Evolutionary conservation across 2,329 filamentous ascomycete genomes (phyloP).

Genomic region (Aspergillus puulaauensis): DNA sequence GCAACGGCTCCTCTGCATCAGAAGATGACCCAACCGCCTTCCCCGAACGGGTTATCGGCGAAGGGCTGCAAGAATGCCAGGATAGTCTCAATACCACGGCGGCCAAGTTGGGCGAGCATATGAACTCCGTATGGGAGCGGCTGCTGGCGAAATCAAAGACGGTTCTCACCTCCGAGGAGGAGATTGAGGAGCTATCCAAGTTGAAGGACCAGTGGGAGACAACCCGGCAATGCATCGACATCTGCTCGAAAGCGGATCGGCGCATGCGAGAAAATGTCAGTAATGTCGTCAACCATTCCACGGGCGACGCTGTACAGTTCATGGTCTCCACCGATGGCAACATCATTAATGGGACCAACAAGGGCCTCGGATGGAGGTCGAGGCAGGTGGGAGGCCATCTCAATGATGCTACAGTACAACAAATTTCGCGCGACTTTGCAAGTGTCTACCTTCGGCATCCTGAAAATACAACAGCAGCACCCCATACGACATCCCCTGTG

Average conservation of each 20-base stretch:
- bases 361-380: slow-evolving; percentile 28
- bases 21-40: slow-evolving; percentile 12
- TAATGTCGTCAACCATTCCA: slow-evolving; percentile 36
- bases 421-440: slow-evolving; percentile 33
- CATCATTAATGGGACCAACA: slow-evolving; percentile 33
- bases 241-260: slow-evolving; percentile 32
- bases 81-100: slow-evolving; percentile 27
- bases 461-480: slow-evolving; percentile 4
- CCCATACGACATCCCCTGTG: neutral
- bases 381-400: slow-evolving; percentile 37
- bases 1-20: slow-evolving; percentile 15
- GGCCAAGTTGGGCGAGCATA: slow-evolving; percentile 32
- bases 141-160: slow-evolving; percentile 32
- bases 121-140: slow-evolving; percentile 31
- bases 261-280: slow-evolving; percentile 30
- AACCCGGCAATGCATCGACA: slow-evolving; percentile 33
- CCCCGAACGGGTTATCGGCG: slow-evolving; percentile 31
- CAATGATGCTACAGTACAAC: slow-evolving; percentile 28
- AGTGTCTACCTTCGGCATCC: slow-evolving; percentile 19
- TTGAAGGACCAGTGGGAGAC: slow-evolving; percentile 40
- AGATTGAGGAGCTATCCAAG: slow-evolving; percentile 31
- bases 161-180: slow-evolving; percentile 26
- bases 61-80: slow-evolving; percentile 38
- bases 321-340: slow-evolving; percentile 40
- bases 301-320: slow-evolving; percentile 36